phyloP scores from a whole-genome alignment of 768 basidiomycete genomes.

The Cystofilobasidium ferigula region DNA sequence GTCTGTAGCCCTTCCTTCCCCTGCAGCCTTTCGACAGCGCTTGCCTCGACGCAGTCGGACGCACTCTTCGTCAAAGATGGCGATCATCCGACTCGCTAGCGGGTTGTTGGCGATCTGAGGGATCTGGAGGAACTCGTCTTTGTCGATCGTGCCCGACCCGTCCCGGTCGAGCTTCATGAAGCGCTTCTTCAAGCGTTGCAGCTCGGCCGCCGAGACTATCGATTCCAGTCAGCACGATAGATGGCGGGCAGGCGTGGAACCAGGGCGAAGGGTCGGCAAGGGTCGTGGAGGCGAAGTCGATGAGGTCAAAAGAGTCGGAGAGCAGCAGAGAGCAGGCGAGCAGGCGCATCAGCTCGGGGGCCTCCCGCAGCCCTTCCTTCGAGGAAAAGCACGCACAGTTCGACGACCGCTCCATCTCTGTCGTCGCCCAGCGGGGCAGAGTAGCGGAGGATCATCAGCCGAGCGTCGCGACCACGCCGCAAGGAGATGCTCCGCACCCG shows the following conservation, averaged over 20 bases:
- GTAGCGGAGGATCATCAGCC: background rate
- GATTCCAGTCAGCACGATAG: background rate
- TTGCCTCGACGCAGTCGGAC: too few species aligned
- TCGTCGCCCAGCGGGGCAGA: background rate
- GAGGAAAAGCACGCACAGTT: conserved; percentile 63
- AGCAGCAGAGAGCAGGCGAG: background rate
- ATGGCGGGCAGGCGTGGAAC: background rate
- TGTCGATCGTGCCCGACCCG: conserved; percentile 94
- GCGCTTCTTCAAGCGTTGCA: conserved; percentile 92
- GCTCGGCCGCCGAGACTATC: conserved; percentile 82
- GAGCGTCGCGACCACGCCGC: background rate
- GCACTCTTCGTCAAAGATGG: conserved; percentile 98
- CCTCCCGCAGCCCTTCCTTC: too few species aligned
- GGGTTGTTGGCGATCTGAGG: conserved; percentile 98
- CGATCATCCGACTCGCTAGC: conserved; percentile 91
- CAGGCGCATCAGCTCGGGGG: background rate
- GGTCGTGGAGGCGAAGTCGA: background rate
- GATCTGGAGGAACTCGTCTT: conserved; percentile 96
- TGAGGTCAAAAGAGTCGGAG: background rate
- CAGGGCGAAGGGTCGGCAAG: background rate
- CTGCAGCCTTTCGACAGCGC: background rate
- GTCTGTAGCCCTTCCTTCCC: background rate
- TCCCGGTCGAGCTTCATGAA: conserved; percentile 99
- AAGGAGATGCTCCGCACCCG: conserved; percentile 1
- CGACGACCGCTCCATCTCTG: conserved; percentile 92